Evolutionary conservation across 129 eudicot species (phyloP).

Genomic region (Oenanthe sinensis): DNA sequence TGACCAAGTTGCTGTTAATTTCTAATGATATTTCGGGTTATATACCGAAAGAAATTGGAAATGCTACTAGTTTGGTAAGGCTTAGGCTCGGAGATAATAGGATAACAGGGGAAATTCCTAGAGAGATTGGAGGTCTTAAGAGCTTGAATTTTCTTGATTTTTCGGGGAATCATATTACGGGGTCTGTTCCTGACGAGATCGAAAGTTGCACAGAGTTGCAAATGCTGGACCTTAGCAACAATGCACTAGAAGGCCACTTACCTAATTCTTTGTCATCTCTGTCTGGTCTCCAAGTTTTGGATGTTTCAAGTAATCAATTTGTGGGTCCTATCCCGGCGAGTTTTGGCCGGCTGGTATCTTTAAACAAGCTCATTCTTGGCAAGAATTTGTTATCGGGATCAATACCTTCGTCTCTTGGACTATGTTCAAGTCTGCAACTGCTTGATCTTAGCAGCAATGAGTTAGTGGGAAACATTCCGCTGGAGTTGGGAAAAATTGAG

Average conservation of each 20-base stretch:
- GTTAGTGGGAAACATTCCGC: constrained; percentile 17
- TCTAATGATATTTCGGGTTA: constrained; percentile 10
- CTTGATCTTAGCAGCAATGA: constrained; percentile 34
- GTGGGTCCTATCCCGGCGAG: constrained; percentile 31
- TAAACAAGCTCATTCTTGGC: constrained; percentile 29
- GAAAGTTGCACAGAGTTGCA: constrained; percentile 11
- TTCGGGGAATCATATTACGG: constrained; percentile 2
- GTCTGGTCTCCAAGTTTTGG: constrained; percentile 24
- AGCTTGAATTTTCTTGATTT: constrained; percentile 13
- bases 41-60: constrained; percentile 3
- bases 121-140: constrained; percentile 10
- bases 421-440: constrained; percentile 32
- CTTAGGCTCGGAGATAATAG: constrained; percentile 1
- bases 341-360: constrained; percentile 29
- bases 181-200: constrained; percentile 5
- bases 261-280: constrained; percentile 27
- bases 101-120: constrained; percentile 8
- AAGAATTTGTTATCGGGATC: constrained; percentile 26
- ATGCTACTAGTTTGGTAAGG: constrained; percentile 3
- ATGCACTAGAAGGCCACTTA: constrained; percentile 6
- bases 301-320: constrained; percentile 25
- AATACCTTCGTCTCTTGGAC: constrained; percentile 31
- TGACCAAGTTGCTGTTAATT: constrained; percentile 4
- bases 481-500: constrained; percentile 14
- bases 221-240: constrained; percentile 10